Evolutionary conservation across 2,329 filamentous ascomycete genomes (phyloP).

Genomic region (Colletotrichum theobromicola): DNA sequence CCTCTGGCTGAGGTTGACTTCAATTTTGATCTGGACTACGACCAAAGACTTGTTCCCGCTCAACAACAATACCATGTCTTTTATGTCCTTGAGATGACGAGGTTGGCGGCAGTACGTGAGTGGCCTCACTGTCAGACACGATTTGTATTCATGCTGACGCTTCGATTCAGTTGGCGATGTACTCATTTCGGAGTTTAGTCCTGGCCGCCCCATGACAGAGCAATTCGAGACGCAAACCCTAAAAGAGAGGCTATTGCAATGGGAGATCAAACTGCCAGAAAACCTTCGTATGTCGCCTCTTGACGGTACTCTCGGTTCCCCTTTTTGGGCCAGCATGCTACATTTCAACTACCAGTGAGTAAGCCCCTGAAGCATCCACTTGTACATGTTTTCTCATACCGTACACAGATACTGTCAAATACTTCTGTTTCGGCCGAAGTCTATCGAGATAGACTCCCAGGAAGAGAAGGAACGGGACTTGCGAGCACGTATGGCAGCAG

Average conservation of each 20-base stretch:
- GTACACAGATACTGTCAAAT: neutral
- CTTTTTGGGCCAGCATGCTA: constrained; percentile 6
- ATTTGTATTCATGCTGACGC: neutral
- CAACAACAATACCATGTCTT: constrained; percentile 35
- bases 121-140: fast-evolving
- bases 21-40: constrained; percentile 30
- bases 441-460: neutral
- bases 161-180: neutral
- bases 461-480: neutral
- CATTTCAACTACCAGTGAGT: neutral
- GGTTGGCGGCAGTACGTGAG: constrained; percentile 35
- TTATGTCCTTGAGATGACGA: constrained; percentile 41
- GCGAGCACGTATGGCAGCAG: neutral
- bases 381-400: neutral
- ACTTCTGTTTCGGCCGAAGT: neutral
- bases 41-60: neutral
- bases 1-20: constrained; percentile 33
- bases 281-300: neutral
- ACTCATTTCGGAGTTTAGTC: neutral
- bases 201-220: neutral
- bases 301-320: neutral
- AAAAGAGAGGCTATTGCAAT: neutral
- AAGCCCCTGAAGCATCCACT: neutral
- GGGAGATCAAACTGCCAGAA: neutral
- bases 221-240: neutral